These are phyloP conservation scores for Phaeosphaeria sp. DNA, from an alignment of 2,329 filamentous ascomycete genomes.

Conservation along the genomic window DNA sequence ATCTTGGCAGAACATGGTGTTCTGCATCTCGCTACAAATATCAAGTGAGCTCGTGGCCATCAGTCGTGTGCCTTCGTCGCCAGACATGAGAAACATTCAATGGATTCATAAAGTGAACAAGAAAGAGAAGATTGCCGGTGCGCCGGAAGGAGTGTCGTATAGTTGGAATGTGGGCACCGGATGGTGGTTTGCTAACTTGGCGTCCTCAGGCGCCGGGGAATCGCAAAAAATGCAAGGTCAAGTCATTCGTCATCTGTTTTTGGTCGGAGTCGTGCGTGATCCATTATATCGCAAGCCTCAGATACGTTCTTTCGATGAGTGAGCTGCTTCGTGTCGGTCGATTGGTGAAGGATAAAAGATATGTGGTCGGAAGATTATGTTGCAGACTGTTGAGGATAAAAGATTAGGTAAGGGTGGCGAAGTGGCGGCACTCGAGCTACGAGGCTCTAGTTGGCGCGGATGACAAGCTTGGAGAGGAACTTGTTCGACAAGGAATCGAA, in stretches of 20 bases:
- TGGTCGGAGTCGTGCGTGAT: conserved; percentile 37
- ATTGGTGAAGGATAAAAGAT: conserved; percentile 33
- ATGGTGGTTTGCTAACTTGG: conserved; percentile 39
- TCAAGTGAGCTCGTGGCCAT: conserved; percentile 28
- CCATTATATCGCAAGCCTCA: conserved; percentile 41
- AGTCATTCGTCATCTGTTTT: conserved; percentile 42
- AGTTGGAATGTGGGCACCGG: conserved; percentile 35
- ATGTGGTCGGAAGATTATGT: conserved; percentile 20
- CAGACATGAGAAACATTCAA: conserved; percentile 27
- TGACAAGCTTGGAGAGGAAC: conserved; percentile 94
- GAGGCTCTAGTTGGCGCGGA: conserved; percentile 77
- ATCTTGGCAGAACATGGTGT: conserved; percentile 2
- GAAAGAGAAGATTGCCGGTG: conserved; percentile 27
- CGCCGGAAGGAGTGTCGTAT: conserved; percentile 35
- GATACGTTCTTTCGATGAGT: conserved; percentile 36
- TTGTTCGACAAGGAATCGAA: conserved; percentile 97
- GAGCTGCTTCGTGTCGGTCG: conserved; percentile 33
- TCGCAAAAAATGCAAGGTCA: conserved; percentile 41
- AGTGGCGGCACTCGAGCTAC: conserved; percentile 2
- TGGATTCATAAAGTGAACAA: conserved; percentile 26
- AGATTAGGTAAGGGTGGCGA: conserved; percentile 15
- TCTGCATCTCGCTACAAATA: conserved; percentile 16
- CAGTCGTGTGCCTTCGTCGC: conserved; percentile 35
- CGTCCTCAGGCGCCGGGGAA: conserved; percentile 46
- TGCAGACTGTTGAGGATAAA: conserved; percentile 24